Base-by-base conservation (phyloP, 768 basidiomycete species). In the Pisolithus marmoratus region DNA sequence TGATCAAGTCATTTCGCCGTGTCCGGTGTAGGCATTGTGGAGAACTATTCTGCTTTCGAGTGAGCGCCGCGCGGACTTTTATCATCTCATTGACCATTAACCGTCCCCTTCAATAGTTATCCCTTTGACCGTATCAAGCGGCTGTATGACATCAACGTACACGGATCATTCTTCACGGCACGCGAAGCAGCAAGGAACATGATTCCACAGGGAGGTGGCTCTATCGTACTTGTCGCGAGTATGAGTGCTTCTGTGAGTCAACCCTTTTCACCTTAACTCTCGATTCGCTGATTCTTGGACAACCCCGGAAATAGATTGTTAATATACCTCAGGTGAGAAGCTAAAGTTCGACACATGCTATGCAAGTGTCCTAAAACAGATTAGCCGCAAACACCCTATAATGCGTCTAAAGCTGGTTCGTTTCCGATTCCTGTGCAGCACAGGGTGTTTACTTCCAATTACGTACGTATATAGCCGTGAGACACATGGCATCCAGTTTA, bases 111-210 rank as follows among this genome's bases (percentile, higher is more conserved):
- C 34, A 34, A 34, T 14, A 90, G 87, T 43, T 93, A 97, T 72
- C 94, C 94, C 3, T 81, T 84, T 48, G 87, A 92, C 55, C 85
- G 87, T 48, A 82, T 92, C 60, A 85, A 85, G 66, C 81, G 83
- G 50, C 73, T 98, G 50, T 90, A 87, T 64, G 91, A 93, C 61
- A 82, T 97, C 74, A 97, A 97, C 63, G 89, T 97, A 40, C 90
- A 96, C 65, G 94, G 94, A 50, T 83, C 84, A 14, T 94, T 90
- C 74, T 95, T 87, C 72, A 95, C 93, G n/a, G 95, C 95, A 9
- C 85, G 95, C 24, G 94, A 97, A 69, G 94, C 90, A 2, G 94
- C 94, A 43, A 85, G 86, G 58, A 76, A 81, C 70, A 97, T 97
- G 95, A 87, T 94, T 55, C 81, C 85, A 8, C 75, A 79, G 48